These are phyloP conservation scores for Gaultheria prostrata DNA, from an alignment of 148 eudicot species.

Conservation along the genomic window DNA sequence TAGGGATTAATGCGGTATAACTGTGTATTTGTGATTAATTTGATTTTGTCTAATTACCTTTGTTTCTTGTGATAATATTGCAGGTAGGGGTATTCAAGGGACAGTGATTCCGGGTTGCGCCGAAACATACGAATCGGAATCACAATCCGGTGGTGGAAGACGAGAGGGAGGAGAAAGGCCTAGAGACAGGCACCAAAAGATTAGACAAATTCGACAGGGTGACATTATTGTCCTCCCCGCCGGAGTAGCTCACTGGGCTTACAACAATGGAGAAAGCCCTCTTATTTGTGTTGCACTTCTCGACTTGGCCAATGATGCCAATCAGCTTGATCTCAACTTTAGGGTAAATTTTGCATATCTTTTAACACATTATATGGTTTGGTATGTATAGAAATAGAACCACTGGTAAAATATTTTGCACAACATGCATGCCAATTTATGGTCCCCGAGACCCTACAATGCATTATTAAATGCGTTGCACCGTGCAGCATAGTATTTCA, in stretches of 20 bases:
- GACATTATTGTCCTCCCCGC: constrained; percentile 46
- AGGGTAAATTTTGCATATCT: constrained; percentile 31
- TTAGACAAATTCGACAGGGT: constrained; percentile 41
- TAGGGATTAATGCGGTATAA: too few species aligned
- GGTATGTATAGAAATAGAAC: neutral
- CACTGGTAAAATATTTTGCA: neutral
- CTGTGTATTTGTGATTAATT: too few species aligned
- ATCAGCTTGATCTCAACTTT: constrained; percentile 53
- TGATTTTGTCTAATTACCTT: too few species aligned
- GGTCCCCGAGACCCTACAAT: too few species aligned
- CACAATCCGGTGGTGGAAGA: neutral
- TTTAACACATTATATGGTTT: neutral
- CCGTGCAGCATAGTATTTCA: too few species aligned
- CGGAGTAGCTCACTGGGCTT: constrained; percentile 43
- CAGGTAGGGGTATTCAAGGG: constrained; percentile 54
- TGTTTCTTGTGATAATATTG: neutral
- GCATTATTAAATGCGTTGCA: too few species aligned
- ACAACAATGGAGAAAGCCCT: constrained; percentile 47
- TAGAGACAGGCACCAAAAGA: constrained; percentile 49
- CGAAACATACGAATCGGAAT: constrained; percentile 40
- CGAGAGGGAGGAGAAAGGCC: neutral
- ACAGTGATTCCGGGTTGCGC: constrained; percentile 53
- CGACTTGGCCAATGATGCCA: constrained; percentile 44
- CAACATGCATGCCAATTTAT: too few species aligned
- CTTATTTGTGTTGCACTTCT: constrained; percentile 33